Percentiles rank a stretch among this genome's conserved stretches.
Evolutionary conservation across 2,329 filamentous ascomycete genomes (phyloP).

Genomic region (Cordyceps javanica): DNA sequence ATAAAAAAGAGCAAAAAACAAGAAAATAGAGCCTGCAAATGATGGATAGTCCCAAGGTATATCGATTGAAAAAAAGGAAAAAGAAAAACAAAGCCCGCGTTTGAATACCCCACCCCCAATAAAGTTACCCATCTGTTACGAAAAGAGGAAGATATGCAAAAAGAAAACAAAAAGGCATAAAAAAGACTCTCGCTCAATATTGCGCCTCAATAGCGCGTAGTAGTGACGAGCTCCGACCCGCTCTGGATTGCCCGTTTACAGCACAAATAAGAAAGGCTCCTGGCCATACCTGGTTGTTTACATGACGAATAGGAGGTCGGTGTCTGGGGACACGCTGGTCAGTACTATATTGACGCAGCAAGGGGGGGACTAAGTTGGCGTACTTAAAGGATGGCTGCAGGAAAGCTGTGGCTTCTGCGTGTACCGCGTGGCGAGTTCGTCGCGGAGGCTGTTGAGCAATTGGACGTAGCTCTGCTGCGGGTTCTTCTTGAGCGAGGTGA

Average conservation of each 20-base stretch:
- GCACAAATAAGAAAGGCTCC: constrained; percentile 1
- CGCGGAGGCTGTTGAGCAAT: constrained; percentile 90
- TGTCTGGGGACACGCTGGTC: constrained; percentile 38
- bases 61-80: too few species aligned
- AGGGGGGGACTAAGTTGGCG: constrained; percentile 27
- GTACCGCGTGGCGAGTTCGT: constrained; percentile 83
- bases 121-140: constrained; percentile 1
- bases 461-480: constrained; percentile 97
- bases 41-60: constrained; percentile 9
- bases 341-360: constrained; percentile 19
- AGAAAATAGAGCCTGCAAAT: constrained; percentile 2
- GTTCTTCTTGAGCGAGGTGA: constrained; percentile 88
- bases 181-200: not conserved
- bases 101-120: constrained; percentile 5
- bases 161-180: not conserved
- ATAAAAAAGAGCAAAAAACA: not conserved
- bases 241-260: not conserved
- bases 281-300: constrained; percentile 26
- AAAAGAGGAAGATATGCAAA: not conserved
- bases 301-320: constrained; percentile 58
- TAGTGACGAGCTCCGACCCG: not conserved
- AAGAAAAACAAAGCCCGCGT: not conserved
- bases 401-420: constrained; percentile 93
- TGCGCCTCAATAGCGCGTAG: not conserved
- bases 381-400: constrained; percentile 94